Conservation (phyloP, 2,329 filamentous ascomycete genomes). For the Phaeomoniella chlamydospora region DNA sequence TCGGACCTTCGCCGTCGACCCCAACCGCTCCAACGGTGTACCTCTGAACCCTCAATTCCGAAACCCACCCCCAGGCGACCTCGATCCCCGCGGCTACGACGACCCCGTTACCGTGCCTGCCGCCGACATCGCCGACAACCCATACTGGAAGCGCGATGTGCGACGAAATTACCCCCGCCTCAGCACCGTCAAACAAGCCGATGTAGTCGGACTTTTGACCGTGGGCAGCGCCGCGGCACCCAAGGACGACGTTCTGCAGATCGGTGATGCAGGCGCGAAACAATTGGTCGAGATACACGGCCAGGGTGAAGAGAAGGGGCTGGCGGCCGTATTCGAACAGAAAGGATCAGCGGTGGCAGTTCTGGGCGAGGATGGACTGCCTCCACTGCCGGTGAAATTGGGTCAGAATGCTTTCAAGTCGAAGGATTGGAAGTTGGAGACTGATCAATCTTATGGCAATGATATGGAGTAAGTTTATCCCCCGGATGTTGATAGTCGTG, state of each 20-base stretch:
- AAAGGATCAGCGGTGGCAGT: conserved; percentile 39
- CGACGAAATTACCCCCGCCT: conserved; percentile 70
- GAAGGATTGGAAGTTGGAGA: conserved; percentile 54
- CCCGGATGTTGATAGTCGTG: conserved; percentile 14
- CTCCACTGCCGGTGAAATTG: conserved; percentile 69
- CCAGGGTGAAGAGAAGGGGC: conserved; percentile 54
- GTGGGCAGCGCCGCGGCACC: conserved; percentile 71
- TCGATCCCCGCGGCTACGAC: conserved; percentile 58
- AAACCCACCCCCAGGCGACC: conserved; percentile 62
- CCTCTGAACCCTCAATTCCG: conserved; percentile 89
- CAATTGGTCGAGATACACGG: conserved; percentile 65
- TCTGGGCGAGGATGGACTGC: conserved; percentile 63
- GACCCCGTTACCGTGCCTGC: conserved; percentile 76
- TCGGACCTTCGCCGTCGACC: conserved; percentile 63
- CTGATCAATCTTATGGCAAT: conserved; percentile 50
- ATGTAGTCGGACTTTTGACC: conserved; percentile 71
- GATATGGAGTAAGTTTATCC: conserved; percentile 43
- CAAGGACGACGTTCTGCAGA: conserved; percentile 60
- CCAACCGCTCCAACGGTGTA: conserved; percentile 78
- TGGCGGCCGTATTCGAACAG: conserved; percentile 62
- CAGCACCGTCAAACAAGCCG: conserved; percentile 67
- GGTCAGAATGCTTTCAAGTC: conserved; percentile 34
- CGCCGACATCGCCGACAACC: conserved; percentile 76
- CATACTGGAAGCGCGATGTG: conserved; percentile 89
- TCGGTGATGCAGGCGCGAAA: conserved; percentile 58